These are phyloP conservation scores for Corchorus olitorius DNA, from an alignment of 345 rosid species.

Conservation along the genomic window DNA sequence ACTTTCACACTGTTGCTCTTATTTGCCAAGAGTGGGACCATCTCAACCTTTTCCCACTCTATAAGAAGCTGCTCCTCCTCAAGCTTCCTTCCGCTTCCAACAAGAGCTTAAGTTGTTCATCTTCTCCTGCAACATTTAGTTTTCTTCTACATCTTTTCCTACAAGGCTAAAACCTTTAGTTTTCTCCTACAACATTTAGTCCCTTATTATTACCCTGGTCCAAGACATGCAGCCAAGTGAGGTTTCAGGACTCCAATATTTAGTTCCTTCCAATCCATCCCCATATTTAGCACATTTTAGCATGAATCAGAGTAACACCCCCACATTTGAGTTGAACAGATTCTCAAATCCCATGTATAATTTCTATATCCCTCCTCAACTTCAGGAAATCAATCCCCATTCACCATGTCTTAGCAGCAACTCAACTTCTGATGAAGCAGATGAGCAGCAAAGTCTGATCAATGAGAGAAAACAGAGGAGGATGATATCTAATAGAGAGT, in stretches of 20 bases:
- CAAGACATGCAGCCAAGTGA: constrained; percentile 65
- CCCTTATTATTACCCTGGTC: neutral
- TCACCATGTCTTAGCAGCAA: constrained; percentile 57
- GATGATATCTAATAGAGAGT: constrained; percentile 94
- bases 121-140: constrained; percentile 5
- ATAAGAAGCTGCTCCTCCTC: constrained; percentile 46
- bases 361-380: constrained; percentile 36
- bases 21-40: constrained; percentile 51
- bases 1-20: constrained; percentile 22
- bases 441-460: constrained; percentile 61
- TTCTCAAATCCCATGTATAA: constrained; percentile 38
- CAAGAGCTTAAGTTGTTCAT: constrained; percentile 3
- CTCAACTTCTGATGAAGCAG: constrained; percentile 87
- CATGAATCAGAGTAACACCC: constrained; percentile 33
- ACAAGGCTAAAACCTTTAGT: too few relatives aligned
- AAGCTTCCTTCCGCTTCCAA: constrained; percentile 32
- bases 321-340: constrained; percentile 38
- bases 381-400: constrained; percentile 40
- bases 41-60: constrained; percentile 41
- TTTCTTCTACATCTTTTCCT: too few relatives aligned
- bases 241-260: constrained; percentile 51
- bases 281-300: constrained; percentile 46
- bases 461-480: constrained; percentile 89
- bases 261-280: constrained; percentile 37
- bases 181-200: neutral